Base-by-base conservation (phyloP, 2,329 filamentous ascomycete genomes). In the Ilyonectria destructans region DNA sequence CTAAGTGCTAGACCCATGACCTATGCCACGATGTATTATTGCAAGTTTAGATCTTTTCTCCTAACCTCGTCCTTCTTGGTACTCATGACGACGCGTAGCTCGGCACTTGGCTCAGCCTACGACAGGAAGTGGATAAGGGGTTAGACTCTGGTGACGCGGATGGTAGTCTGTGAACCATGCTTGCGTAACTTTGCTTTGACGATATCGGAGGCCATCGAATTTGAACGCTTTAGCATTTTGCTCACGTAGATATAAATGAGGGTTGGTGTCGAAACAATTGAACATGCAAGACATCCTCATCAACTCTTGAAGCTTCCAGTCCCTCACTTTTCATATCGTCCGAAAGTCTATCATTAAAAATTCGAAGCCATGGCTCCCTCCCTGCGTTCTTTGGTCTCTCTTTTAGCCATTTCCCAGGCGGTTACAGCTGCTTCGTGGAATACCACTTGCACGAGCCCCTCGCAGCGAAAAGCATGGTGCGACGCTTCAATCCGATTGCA, bases 381-480 rank as follows among this genome's bases (percentile, higher is more conserved):
- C 29, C 15, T 49, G 4, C 23, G 13, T 12, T 49, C 46, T 2
- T 17, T 49, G 6, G 2, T 49, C 23, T 49, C 10, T 29, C 23
- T 49, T 2, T 15, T 49, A 13, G 46, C 46, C 3, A 26, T 29
- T 26, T 26, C 23, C 46, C 23, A 49, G 13, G 13, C 23, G 6
- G 46, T 8, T 17, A 29, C 46, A 23, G 46, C 46, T 49, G 46
- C 46, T 17, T 49, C 46, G 15, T 49, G 46, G 46, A 49, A 49
- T 17, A 17, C 46, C 7, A 49, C 46, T 29, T 49, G 46, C 46
- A 29, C 46, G 13, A 49, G 13, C 46, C 26, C 26, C 8, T 49
- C 46, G 35, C 55, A 58, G 55, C 55, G 55, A 29, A 40, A 43
- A 40, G 55, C 55, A 58, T 58, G 55, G 55, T 58, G 21, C 10